Percentiles rank a stretch among this genome's conserved stretches.
These are phyloP conservation scores for Hericium erinaceus DNA, from an alignment of 768 basidiomycete genomes.

Conservation along the genomic window DNA sequence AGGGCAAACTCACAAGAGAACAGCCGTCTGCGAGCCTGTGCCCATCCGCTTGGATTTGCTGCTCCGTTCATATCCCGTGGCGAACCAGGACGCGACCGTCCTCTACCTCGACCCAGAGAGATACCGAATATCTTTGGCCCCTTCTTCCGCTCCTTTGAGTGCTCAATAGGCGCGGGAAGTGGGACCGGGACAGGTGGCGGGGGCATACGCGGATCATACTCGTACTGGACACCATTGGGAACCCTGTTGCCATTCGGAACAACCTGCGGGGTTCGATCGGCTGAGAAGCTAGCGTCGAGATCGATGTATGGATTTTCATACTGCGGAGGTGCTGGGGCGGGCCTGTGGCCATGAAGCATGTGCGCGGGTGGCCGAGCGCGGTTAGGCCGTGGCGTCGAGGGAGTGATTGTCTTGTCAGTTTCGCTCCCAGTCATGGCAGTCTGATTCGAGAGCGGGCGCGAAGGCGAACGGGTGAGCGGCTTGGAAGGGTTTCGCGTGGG, in stretches of 20 bases:
- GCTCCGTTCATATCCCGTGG: neutral
- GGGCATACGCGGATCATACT: slow-evolving; percentile 13
- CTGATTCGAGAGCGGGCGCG: slow-evolving; percentile 57
- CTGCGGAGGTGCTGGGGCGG: neutral
- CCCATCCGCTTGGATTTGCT: neutral
- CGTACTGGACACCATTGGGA: slow-evolving; percentile 3
- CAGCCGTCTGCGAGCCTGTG: neutral
- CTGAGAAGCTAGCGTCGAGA: slow-evolving; percentile 4
- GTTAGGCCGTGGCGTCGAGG: slow-evolving; percentile 13
- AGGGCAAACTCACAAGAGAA: neutral
- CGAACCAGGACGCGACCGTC: neutral
- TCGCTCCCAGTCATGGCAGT: slow-evolving; percentile 53
- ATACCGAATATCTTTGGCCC: slow-evolving; percentile 40
- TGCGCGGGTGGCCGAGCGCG: neutral
- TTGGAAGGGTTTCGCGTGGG: slow-evolving; percentile 28
- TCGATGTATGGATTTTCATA: slow-evolving; percentile 1
- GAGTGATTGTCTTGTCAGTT: slow-evolving; percentile 52
- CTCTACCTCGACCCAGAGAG: slow-evolving; percentile 20
- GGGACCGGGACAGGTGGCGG: slow-evolving; percentile 8
- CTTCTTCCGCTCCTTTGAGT: slow-evolving; percentile 29
- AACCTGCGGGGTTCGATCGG: neutral
- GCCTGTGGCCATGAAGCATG: neutral
- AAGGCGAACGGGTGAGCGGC: slow-evolving; percentile 37
- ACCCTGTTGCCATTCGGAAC: neutral
- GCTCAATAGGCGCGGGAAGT: slow-evolving; percentile 20